Conservation (phyloP, 306 rosid species). For the Inga laurina region DNA sequence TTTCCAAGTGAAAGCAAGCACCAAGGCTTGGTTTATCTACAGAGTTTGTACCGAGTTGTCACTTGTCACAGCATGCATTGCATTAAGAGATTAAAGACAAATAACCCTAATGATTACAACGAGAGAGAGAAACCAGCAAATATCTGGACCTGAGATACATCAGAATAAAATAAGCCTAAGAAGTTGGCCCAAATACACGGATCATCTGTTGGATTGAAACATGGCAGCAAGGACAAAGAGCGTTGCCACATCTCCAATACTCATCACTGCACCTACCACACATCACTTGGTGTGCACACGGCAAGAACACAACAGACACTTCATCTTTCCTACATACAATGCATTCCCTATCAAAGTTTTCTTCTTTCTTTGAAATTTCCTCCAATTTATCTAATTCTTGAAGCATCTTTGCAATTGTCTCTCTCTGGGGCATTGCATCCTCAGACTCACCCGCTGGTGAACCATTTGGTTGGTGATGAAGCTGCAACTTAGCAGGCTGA, state of each 20-base stretch:
- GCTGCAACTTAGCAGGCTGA: conserved; percentile 50
- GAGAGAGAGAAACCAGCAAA: conserved; percentile 4
- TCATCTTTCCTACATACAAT: conserved; percentile 79
- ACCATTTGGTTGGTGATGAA: conserved; percentile 47
- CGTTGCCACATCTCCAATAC: conserved; percentile 68
- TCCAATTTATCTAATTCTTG: conserved; percentile 65
- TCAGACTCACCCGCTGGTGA: conserved; percentile 41
- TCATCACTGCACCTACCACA: conserved; percentile 81
- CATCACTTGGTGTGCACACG: conserved; percentile 90
- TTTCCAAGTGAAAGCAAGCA: conserved; percentile 17
- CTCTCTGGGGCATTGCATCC: conserved; percentile 63
- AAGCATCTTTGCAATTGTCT: conserved; percentile 78
- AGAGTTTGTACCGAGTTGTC: conserved; percentile 22
- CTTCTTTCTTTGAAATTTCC: conserved; percentile 66
- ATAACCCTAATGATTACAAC: not conserved
- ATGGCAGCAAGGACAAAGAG: conserved; percentile 82
- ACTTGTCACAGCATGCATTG: conserved; percentile 29
- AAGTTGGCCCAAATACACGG: conserved; percentile 92
- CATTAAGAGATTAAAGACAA: conserved; percentile 28
- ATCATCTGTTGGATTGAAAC: conserved; percentile 79
- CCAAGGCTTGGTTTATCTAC: conserved; percentile 41
- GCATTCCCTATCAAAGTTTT: conserved; percentile 63
- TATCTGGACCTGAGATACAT: not conserved
- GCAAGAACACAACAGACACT: conserved; percentile 89
- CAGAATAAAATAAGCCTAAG: conserved; percentile 39